phyloP scores from a whole-genome alignment of 345 rosid species.

The Hibiscus mutabilis region DNA sequence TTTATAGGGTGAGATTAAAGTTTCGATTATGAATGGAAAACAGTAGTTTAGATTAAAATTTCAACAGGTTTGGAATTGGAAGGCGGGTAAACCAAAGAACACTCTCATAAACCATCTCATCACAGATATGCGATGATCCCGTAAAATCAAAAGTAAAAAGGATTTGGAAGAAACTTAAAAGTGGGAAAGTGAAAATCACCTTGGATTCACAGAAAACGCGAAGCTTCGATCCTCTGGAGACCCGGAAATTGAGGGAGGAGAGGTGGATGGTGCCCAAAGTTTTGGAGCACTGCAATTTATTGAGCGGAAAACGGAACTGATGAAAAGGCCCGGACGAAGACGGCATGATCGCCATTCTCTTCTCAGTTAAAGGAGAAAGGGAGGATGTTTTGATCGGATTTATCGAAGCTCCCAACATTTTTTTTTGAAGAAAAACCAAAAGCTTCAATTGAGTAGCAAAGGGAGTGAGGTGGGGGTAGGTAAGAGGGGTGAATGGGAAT shows the following conservation, averaged over 20 bases:
- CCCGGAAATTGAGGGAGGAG: neutral
- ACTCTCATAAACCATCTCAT: neutral
- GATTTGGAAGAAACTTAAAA: neutral
- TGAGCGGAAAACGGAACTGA: neutral
- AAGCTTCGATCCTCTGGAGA: conserved; percentile 14
- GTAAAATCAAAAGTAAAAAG: neutral
- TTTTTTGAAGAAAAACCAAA: neutral
- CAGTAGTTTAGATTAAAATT: too few relatives aligned
- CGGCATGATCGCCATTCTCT: conserved; percentile 6
- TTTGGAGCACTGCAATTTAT: neutral
- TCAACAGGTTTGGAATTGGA: too few relatives aligned
- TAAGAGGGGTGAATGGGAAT: neutral
- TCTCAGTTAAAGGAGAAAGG: conserved; percentile 7
- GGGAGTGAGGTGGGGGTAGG: neutral
- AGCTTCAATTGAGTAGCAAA: neutral
- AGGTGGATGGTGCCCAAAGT: neutral
- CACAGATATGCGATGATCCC: neutral
- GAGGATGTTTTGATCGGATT: neutral
- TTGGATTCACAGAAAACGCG: conserved; percentile 32
- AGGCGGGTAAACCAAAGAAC: neutral
- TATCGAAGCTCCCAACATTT: conserved; percentile 4
- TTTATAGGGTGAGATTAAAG: too few relatives aligned
- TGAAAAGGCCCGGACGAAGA: neutral
- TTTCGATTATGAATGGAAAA: too few relatives aligned
- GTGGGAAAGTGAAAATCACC: conserved; percentile 18